Evolutionary conservation across 306 rosid species (phyloP), one percentile per base, ranked within the genome.

Genomic region (Rosa persica): DNA sequence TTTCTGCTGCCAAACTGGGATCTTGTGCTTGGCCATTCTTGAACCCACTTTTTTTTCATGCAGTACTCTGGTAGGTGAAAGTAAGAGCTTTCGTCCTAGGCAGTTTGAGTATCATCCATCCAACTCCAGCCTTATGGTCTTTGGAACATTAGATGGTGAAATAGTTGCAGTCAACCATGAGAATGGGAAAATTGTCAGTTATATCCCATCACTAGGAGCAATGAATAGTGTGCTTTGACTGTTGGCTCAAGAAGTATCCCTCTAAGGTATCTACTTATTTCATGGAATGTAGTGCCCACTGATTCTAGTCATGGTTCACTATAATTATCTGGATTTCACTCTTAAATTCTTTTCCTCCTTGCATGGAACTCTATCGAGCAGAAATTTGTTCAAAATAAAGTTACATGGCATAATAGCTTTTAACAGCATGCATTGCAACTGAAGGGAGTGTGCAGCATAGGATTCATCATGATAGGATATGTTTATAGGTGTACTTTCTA

Each of bases 71-170:
- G 91, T 85, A 77, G 86, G 54, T 76, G 89, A 83, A 70, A 77
- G 86, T 67, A 82, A 82, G 72, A 84, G 85, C 72, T 83, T 90
- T 82, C 96, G 89, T 76, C 97, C 96, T 12, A 86, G 97, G 90
- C 96, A 92, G 85, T 90, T 90, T 66, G 97, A 92, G 85, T 92
- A 92, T 73, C 97, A 92, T 82, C 96, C 97, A 10, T 81, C 91
- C 78, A 90, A 89, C 78, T 78, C 92, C 65, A 88, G 96, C 85
- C 80, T 90, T 85, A 89, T 89, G 93, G 96, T 83, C 76, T 85
- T 90, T 81, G 97, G 97, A 82, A 92, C 97, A 75, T 82, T 92
- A 83, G 96, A 90, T 84, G 97, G 97, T 61, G 93, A 92, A 86
- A 96, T 92, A 46, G 85, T 89, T 76, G 93, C 86, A 68, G 85